Base-by-base conservation (phyloP, 2,329 filamentous ascomycete genomes). In the Esteya vermicola region DNA sequence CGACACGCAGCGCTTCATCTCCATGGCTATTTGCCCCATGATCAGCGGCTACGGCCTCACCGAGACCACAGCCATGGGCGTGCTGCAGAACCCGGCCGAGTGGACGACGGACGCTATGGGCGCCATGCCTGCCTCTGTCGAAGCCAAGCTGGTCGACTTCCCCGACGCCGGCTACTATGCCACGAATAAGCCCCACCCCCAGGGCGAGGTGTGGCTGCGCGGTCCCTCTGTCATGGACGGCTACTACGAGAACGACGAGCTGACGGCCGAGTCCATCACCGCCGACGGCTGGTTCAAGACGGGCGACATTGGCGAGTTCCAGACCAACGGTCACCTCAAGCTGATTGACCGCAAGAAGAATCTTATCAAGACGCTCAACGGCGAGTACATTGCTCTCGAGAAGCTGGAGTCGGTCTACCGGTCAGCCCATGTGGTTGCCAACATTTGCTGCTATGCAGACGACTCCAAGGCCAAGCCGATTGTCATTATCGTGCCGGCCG, bases 261-360 rank as follows among this genome's bases (percentile, higher is more conserved):
- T 91, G 63, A 91, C 82, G 23, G 65, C 67, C 33, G 77, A 77
- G 50, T 64, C 79, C 3, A 72, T 85, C 47, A 77, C 77, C 1
- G 63, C 70, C 2, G 84, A 85, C 48, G 81, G 81, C 34, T 93
- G 85, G 85, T 91, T 91, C 70, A 86, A 79, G 72, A 86, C 82
- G 9, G 84, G 84, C 44, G 84, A 89, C 51, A 84, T 89, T 52
- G 83, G 83, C 51, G 80, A 89, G 57, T 88, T 78, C 55, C 77
- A 85, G 57, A 53, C 63, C 46, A 70, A 77, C 48, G 83, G 83
- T 39, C 78, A 86, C 52, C 63, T 89, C 43, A 72, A 69, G 51
- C 54, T 89, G 57, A 85, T 89, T 52, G 83, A 89, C 60, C 80
- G 83, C 55, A 88, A 88, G 76, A 89, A 89, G 75, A 89, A 89